phyloP scores from a whole-genome alignment of 169 alveolate genomes.

The Miamiensis avidus region DNA sequence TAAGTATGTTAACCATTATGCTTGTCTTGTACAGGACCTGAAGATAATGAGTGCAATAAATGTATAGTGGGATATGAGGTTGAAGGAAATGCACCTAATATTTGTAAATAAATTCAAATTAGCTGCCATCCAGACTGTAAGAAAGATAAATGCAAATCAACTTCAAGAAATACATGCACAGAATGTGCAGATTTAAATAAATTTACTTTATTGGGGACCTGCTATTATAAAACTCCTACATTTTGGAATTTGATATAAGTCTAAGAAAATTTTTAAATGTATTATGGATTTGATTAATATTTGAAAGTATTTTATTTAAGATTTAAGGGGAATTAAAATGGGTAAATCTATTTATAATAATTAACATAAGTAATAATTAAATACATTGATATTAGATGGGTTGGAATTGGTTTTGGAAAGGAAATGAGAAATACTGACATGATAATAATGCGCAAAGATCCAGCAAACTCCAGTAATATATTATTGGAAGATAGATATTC shows the following conservation, averaged over 20 bases:
- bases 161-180: background rate
- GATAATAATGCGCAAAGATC: background rate
- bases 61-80: background rate
- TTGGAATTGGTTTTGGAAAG: background rate
- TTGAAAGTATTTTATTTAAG: too few relatives aligned
- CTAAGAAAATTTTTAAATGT: background rate
- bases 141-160: background rate
- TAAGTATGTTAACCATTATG: background rate
- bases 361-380: too few relatives aligned
- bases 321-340: background rate
- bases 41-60: background rate
- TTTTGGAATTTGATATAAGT: background rate
- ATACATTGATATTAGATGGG: background rate
- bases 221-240: background rate
- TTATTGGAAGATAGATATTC: background rate
- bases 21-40: background rate
- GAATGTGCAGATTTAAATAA: background rate
- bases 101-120: background rate
- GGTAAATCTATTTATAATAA: background rate
- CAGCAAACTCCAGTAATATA: background rate
- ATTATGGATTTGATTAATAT: background rate
- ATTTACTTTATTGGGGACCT: background rate
- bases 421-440: background rate
- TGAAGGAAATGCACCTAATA: background rate
- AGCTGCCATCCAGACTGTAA: background rate